phyloP scores from a whole-genome alignment of 495 filamentous ascomycete species.

The Neurospora sp. region DNA sequence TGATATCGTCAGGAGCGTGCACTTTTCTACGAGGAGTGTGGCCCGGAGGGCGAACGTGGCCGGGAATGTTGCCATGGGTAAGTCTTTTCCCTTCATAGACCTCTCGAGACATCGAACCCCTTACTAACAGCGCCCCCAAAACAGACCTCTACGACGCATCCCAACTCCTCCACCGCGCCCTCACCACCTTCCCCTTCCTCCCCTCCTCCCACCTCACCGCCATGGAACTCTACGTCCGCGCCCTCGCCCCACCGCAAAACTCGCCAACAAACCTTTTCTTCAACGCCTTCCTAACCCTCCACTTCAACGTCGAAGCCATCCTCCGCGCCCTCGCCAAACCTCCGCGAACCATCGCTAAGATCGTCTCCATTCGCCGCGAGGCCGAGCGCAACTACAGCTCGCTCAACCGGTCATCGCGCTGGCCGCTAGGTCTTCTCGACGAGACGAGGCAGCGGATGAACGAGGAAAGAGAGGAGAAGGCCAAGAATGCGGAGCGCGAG shows the following conservation, averaged over 20 bases:
- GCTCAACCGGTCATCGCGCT: constrained; percentile 59
- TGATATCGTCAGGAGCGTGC: constrained; percentile 75
- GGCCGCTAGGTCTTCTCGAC: constrained; percentile 77
- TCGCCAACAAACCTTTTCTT: constrained; percentile 68
- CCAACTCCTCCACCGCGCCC: constrained; percentile 42
- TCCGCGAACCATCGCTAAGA: constrained; percentile 59
- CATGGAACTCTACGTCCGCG: constrained; percentile 58
- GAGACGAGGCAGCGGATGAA: constrained; percentile 74
- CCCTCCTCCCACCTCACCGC: constrained; percentile 57
- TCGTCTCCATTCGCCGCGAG: constrained; percentile 51
- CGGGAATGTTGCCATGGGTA: constrained; percentile 47
- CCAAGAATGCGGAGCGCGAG: constrained; percentile 52
- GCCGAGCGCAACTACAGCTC: constrained; percentile 68
- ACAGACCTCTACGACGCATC: constrained; percentile 62
- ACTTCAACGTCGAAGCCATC: constrained; percentile 70
- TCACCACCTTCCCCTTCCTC: constrained; percentile 56
- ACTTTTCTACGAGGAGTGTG: constrained; percentile 68
- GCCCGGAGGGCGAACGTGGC: constrained; percentile 57
- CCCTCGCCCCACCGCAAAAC: constrained; percentile 56
- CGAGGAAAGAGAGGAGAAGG: constrained; percentile 68
- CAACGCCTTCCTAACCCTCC: constrained; percentile 60
- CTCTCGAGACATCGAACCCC: neutral
- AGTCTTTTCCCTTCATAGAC: constrained; percentile 8
- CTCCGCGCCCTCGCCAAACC: constrained; percentile 75
- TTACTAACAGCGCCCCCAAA: constrained; percentile 22